phyloP scores from a whole-genome alignment of 1,139 yeast species.

The Hyphopichia buzzinii region DNA sequence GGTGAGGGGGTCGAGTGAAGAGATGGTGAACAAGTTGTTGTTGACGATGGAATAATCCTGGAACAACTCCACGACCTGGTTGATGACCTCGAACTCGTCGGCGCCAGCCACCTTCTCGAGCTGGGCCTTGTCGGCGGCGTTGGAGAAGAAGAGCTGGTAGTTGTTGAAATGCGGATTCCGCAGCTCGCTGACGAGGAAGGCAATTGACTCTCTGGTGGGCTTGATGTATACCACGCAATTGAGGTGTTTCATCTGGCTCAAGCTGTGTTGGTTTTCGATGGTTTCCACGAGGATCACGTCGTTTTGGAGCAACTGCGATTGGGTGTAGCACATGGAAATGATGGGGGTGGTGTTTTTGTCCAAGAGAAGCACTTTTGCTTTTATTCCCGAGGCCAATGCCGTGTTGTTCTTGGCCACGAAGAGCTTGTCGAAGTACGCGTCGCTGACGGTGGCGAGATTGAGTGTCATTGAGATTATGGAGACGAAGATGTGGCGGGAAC shows the following conservation, averaged over 20 bases:
- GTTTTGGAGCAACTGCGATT: constrained; percentile 74
- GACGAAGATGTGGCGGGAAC: no score
- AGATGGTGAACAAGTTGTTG: constrained; percentile 57
- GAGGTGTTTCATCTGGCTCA: constrained; percentile 73
- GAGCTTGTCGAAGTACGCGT: constrained; percentile 36
- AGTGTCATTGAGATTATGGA: no score
- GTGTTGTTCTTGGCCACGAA: constrained; percentile 22
- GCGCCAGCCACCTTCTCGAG: constrained; percentile 86
- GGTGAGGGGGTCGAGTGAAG: neutral
- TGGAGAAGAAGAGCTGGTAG: constrained; percentile 77
- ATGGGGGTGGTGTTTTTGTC: constrained; percentile 80
- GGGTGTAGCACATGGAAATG: constrained; percentile 84
- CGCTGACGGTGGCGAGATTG: constrained; percentile 34
- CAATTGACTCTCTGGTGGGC: constrained; percentile 68
- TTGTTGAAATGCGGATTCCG: constrained; percentile 73
- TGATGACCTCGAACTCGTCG: constrained; percentile 81
- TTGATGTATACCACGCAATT: constrained; percentile 78
- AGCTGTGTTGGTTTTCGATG: constrained; percentile 60
- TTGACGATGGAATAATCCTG: constrained; percentile 80
- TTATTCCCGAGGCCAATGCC: constrained; percentile 28
- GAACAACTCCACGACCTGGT: constrained; percentile 75
- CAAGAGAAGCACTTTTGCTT: constrained; percentile 71
- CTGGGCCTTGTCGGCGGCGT: constrained; percentile 68
- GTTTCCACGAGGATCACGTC: constrained; percentile 80
- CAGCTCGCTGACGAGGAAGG: constrained; percentile 61